Percentiles rank a stretch among this genome's conserved stretches.
Conservation (phyloP, 2,329 filamentous ascomycete species). For the Ilyonectria sp. region DNA sequence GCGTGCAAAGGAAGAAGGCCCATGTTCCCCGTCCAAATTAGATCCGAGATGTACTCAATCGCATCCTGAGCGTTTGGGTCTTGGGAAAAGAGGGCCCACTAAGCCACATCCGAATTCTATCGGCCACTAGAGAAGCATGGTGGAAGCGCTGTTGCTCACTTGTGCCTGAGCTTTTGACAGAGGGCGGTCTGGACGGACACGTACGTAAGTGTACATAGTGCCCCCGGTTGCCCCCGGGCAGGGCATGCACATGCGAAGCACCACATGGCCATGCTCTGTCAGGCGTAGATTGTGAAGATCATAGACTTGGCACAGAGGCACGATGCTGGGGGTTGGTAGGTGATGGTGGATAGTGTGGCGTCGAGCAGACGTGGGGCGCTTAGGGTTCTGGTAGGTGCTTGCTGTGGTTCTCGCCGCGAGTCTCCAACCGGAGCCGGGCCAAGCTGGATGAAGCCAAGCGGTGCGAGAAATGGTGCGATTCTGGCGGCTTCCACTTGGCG, state of each 20-base stretch:
- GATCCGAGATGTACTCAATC: slow-evolving; percentile 11
- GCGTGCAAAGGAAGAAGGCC: slow-evolving; percentile 17
- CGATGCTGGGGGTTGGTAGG: slow-evolving; percentile 21
- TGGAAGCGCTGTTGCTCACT: neutral
- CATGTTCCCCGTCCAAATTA: slow-evolving; percentile 12
- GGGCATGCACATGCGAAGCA: slow-evolving; percentile 32
- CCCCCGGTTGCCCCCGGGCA: neutral
- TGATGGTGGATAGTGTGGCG: slow-evolving; percentile 40
- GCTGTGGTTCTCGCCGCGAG: slow-evolving; percentile 12
- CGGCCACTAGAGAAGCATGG: neutral
- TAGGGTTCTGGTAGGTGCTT: slow-evolving; percentile 22
- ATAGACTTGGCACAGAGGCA: slow-evolving; percentile 22
- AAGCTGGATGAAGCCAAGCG: slow-evolving; percentile 43
- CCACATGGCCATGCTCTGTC: slow-evolving; percentile 39
- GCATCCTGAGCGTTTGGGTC: slow-evolving; percentile 1
- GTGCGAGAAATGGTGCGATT: slow-evolving; percentile 45
- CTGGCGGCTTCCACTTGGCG: slow-evolving; percentile 36
- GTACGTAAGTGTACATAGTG: neutral
- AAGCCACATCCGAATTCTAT: slow-evolving; percentile 3
- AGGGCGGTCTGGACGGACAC: slow-evolving; percentile 8
- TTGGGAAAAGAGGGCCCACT: neutral
- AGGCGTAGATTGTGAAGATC: slow-evolving; percentile 39
- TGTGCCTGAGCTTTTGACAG: neutral
- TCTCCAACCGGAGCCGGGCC: slow-evolving; percentile 22
- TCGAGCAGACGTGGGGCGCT: slow-evolving; percentile 38